Conservation (phyloP, 306 rosid species). For the Citrullus amarus region DNA sequence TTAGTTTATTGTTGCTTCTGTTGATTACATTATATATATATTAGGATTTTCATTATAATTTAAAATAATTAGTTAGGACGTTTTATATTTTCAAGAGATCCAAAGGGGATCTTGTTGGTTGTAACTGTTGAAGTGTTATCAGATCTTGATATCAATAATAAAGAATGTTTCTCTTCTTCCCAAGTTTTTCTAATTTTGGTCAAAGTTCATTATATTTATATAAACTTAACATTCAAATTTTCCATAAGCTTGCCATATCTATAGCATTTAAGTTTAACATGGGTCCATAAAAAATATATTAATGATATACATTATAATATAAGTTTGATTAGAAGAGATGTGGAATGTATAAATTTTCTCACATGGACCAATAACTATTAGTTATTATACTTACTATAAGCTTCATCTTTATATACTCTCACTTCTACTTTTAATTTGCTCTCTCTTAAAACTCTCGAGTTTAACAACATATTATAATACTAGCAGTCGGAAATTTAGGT, state of each 20-base stretch:
- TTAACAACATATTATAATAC: too few species aligned
- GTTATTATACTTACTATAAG: background rate
- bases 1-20: background rate
- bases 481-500: too few species aligned
- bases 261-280: background rate
- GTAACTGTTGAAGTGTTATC: background rate
- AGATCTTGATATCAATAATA: background rate
- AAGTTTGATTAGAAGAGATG: background rate
- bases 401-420: too few species aligned
- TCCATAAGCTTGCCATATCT: background rate
- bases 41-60: background rate
- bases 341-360: background rate
- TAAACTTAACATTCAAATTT: background rate
- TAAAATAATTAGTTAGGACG: background rate
- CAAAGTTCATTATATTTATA: background rate
- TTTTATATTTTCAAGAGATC: background rate
- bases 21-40: background rate
- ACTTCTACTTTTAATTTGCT: too few species aligned
- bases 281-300: background rate
- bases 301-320: background rate
- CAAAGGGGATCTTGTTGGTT: background rate
- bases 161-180: background rate
- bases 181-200: background rate
- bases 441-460: too few species aligned
- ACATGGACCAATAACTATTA: background rate